phyloP scores from a whole-genome alignment of 306 rosid genomes.

The Lithocarpus polystachyus region DNA sequence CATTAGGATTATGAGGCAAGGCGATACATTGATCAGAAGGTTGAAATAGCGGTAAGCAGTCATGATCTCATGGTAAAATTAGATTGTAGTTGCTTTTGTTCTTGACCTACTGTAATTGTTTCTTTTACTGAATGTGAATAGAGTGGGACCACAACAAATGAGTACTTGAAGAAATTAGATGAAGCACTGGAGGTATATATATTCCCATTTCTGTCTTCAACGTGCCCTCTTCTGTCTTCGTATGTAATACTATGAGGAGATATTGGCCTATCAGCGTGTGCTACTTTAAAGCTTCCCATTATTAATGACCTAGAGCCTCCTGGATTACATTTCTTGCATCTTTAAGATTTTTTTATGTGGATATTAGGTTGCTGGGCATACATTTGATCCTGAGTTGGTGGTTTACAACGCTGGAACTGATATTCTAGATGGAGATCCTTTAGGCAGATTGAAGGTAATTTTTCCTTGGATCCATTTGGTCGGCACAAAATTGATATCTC shows the following conservation, averaged over 20 bases:
- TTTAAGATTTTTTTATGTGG: neutral
- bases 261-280: neutral
- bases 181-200: slow-evolving; percentile 72
- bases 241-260: neutral
- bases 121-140: slow-evolving; percentile 30
- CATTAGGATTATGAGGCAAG: slow-evolving; percentile 81
- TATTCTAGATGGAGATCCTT: slow-evolving; percentile 88
- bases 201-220: slow-evolving; percentile 1
- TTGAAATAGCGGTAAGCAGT: slow-evolving; percentile 73
- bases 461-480: slow-evolving; percentile 17
- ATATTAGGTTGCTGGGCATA: slow-evolving; percentile 59
- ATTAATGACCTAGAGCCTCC: no score
- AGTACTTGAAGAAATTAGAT: slow-evolving; percentile 72
- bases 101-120: neutral
- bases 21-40: slow-evolving; percentile 71
- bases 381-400: slow-evolving; percentile 72
- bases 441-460: slow-evolving; percentile 82
- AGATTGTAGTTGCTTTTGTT: slow-evolving; percentile 19
- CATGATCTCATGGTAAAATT: slow-evolving; percentile 16
- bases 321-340: neutral
- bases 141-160: slow-evolving; percentile 75
- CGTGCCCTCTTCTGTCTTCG: neutral
- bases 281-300: neutral
- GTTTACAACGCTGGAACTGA: slow-evolving; percentile 95
- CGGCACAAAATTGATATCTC: slow-evolving; percentile 10